Percentiles rank a stretch among this genome's conserved stretches.
Evolutionary conservation across 1,284 basidiomycete genomes (phyloP).

Genomic region (Porodaedalea pini): DNA sequence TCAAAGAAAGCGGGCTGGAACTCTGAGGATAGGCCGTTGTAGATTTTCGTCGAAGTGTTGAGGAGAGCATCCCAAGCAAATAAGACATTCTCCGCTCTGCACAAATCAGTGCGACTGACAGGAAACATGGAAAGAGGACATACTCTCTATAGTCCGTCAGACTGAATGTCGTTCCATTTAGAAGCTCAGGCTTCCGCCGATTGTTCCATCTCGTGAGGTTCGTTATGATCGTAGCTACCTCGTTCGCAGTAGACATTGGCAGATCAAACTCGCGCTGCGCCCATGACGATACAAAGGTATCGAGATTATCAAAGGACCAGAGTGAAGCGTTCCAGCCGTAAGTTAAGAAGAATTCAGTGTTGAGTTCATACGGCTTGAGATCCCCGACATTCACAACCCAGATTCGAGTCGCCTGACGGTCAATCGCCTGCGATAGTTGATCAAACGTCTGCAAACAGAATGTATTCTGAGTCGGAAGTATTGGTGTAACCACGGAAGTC

Average conservation of each 20-base stretch:
- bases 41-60: constrained; percentile 50
- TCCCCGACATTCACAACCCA: constrained; percentile 70
- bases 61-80: constrained; percentile 47
- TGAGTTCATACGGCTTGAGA: constrained; percentile 69
- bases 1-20: constrained; percentile 64
- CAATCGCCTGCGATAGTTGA: constrained; percentile 58
- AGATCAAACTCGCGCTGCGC: constrained; percentile 65
- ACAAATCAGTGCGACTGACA: not conserved
- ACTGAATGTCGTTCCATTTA: constrained; percentile 61
- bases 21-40: constrained; percentile 43
- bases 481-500: not conserved
- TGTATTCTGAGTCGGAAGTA: not conserved
- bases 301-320: constrained; percentile 51
- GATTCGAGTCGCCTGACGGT: constrained; percentile 50
- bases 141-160: constrained; percentile 66
- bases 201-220: constrained; percentile 62
- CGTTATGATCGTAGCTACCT: constrained; percentile 49
- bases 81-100: constrained; percentile 56
- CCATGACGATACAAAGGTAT: constrained; percentile 53
- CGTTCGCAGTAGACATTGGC: constrained; percentile 34
- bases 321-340: constrained; percentile 57
- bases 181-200: constrained; percentile 63
- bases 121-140: constrained; percentile 24
- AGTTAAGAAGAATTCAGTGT: constrained; percentile 67
- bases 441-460: constrained; percentile 45